Evolutionary conservation across 768 basidiomycete species (phyloP), one percentile per base, ranked within the genome.

Genomic region (Pisolithus marmoratus): DNA sequence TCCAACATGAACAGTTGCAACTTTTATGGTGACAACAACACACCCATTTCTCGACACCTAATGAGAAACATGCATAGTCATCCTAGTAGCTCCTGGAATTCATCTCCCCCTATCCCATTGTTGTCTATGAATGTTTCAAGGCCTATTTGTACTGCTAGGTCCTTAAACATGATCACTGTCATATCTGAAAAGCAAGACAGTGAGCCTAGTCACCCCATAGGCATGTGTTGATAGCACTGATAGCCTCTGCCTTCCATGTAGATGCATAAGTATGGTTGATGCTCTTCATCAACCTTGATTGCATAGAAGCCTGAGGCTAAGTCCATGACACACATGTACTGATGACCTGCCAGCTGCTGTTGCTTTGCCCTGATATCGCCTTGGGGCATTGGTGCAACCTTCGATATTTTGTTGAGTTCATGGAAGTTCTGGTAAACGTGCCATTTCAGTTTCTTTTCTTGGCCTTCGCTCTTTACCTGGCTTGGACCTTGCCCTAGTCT

Each of bases 51-150:
- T 8, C 38, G n/a, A 17, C 38, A 40, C 20, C 38, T 40, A 3
- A 24, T 19, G 0, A 23, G 38, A 8, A 77, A 59, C 6, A 74
- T 50, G 0, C 22, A 24, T 6, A 76, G 47, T 1, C 67, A 60
- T 7, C 1, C n/a, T 26, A 72, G 31, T 29, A 56, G 56, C 17
- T 59, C 58, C 1, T 65, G 58, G 46, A 75, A 74, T 0, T 38
- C 46, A 56, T 75, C 64, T 1, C 56, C 67, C 17, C 66, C 63
- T 5, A 62, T 40, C 0, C 63, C 69, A 0, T 71, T 65, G 49
- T 78, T 69, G 42, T 77, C 72, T 0, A 77, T 69, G 17, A 73
- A 74, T 5, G 69, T 51, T 46, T 73, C 70, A 17, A 72, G 34
- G 0, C 53, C 43, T 1, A 47, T 36, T 2, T 58, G 47, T 1